phyloP scores from a whole-genome alignment of 2,329 filamentous ascomycete genomes.

The Tolypocladium tropicale region DNA sequence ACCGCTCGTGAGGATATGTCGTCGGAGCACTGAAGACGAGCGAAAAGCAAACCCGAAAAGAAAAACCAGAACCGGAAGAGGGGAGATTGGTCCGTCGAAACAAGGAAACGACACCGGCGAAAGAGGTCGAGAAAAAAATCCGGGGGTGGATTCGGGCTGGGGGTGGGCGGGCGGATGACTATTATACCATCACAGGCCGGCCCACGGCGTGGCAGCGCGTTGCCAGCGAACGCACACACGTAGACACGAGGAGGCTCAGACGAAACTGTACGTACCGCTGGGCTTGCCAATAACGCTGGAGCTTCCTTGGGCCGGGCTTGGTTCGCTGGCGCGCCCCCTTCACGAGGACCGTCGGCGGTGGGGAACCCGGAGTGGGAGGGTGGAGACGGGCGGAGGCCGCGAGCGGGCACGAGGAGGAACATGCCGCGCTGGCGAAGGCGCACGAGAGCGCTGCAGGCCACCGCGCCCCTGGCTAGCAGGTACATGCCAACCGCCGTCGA shows the following conservation, averaged over 20 bases:
- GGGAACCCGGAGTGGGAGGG: conserved; percentile 3
- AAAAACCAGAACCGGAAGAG: not conserved
- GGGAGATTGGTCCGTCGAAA: not conserved
- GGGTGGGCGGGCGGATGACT: conserved; percentile 3
- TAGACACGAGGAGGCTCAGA: not conserved
- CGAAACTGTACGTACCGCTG: not conserved
- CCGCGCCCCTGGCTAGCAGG: too few relatives aligned
- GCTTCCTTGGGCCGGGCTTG: not conserved
- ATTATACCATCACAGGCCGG: conserved; percentile 3
- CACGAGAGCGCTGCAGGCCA: too few relatives aligned
- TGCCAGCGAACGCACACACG: not conserved
- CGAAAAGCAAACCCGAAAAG: not conserved
- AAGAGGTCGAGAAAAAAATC: conserved; percentile 1
- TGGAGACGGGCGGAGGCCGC: not conserved
- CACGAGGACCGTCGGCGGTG: conserved; percentile 3
- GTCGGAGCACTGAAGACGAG: not conserved
- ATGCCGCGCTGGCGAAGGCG: not conserved
- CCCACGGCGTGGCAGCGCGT: not conserved
- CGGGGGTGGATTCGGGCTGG: conserved; percentile 5
- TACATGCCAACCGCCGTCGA: not conserved
- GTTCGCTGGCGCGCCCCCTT: not conserved
- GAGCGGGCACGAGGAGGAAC: not conserved
- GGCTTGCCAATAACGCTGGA: not conserved
- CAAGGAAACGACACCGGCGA: not conserved
- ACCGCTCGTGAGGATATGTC: not conserved